Conservation (phyloP, 441 rosid genomes). For the Brassica hybrid region DNA sequence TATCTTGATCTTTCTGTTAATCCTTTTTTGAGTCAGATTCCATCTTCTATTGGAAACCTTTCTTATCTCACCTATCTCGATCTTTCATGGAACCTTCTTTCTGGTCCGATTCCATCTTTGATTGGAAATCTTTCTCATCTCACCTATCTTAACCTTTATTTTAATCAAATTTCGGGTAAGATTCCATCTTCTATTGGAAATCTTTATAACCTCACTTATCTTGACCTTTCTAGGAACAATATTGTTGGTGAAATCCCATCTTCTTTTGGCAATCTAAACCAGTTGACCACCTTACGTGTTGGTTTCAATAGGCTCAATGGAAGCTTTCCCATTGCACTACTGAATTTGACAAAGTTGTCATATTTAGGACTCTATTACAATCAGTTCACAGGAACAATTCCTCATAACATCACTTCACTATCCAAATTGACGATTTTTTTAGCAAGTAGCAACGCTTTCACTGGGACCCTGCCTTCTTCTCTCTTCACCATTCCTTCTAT, state of each 20-base stretch:
- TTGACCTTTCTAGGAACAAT: background rate
- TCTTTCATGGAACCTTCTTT: background rate
- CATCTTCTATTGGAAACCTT: background rate
- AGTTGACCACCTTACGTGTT: background rate
- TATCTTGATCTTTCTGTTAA: background rate
- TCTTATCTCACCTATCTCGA: background rate
- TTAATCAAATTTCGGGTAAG: background rate
- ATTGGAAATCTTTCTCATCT: background rate
- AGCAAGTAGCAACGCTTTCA: background rate
- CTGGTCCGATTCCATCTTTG: background rate
- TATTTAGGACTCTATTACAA: accelerated
- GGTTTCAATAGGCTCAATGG: background rate
- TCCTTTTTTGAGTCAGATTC: background rate
- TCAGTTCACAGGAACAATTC: background rate
- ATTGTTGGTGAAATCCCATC: background rate
- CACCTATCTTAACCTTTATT: background rate
- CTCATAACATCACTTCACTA: background rate
- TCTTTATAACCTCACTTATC: background rate
- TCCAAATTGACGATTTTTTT: background rate
- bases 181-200: background rate
- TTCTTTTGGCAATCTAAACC: slow-evolving; percentile 1
- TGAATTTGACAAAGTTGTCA: background rate
- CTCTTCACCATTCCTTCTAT: background rate
- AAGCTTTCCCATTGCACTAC: background rate
- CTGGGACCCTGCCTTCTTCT: background rate